phyloP scores from a whole-genome alignment of 2,329 filamentous ascomycete species.

The Penicillium vulpinum region DNA sequence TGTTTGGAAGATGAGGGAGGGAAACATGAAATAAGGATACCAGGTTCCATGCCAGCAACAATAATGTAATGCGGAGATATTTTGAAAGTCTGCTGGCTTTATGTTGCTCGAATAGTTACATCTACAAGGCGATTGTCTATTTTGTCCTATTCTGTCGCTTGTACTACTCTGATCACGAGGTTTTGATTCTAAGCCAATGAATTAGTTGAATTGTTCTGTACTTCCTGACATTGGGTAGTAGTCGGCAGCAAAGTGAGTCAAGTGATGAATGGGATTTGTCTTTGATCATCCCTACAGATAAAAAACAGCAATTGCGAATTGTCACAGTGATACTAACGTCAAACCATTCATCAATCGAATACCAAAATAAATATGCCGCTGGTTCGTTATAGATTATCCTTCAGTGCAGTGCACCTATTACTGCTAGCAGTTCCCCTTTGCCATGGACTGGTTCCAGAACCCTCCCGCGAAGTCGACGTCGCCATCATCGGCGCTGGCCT shows the following conservation, averaged over 20 bases:
- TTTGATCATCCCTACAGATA: background rate
- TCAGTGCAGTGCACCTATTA: background rate
- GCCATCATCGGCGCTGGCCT: slow-evolving; percentile 4
- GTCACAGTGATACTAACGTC: background rate
- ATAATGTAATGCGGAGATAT: background rate
- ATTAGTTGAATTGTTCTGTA: background rate
- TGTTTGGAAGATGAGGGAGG: background rate
- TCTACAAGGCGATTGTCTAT: background rate
- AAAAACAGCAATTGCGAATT: background rate
- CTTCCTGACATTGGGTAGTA: background rate
- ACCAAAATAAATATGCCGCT: background rate
- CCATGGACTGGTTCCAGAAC: background rate
- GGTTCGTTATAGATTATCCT: no score
- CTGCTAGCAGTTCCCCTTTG: background rate
- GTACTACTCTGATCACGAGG: background rate
- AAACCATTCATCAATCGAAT: background rate
- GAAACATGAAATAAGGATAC: background rate
- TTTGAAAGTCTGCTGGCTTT: background rate
- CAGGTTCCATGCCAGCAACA: background rate
- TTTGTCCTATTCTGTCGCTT: background rate
- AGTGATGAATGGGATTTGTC: background rate
- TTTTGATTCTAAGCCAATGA: background rate
- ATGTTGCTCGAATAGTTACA: background rate
- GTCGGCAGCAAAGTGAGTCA: background rate
- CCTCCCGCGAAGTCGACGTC: background rate